Conservation (phyloP, 75 land plant genomes). For the Gnetum montanum region DNA sequence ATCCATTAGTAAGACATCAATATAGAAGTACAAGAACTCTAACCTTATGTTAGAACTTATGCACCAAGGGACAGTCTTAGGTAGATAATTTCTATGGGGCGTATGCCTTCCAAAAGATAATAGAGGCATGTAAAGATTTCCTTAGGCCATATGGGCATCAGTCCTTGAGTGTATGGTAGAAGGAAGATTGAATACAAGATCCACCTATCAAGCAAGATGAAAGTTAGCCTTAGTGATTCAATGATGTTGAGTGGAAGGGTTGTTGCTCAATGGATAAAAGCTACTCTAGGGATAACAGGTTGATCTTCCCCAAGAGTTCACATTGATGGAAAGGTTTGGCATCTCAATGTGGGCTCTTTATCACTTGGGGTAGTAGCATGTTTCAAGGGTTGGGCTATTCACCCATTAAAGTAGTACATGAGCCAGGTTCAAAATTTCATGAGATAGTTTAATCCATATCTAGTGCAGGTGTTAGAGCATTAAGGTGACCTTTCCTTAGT, state of each 20-base stretch:
- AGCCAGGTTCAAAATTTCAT: background rate
- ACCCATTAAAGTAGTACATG: background rate
- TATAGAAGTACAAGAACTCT: background rate
- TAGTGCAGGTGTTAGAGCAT: background rate
- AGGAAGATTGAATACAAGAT: background rate
- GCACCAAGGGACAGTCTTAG: background rate
- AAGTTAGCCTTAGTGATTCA: too few relatives aligned
- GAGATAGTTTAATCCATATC: too few relatives aligned
- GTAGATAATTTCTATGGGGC: slow-evolving; percentile 5
- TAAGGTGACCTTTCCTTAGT: slow-evolving; percentile 20
- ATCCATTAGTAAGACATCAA: background rate
- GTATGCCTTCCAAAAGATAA: background rate
- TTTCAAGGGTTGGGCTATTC: background rate
- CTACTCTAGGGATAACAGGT: too few relatives aligned
- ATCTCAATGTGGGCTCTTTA: too few relatives aligned
- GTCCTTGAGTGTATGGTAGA: background rate
- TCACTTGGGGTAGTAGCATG: background rate
- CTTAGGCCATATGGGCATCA: background rate
- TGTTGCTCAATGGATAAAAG: too few relatives aligned
- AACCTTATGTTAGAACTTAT: background rate
- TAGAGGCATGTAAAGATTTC: background rate
- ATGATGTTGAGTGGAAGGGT: background rate
- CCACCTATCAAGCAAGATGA: background rate
- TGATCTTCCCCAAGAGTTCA: too few relatives aligned
- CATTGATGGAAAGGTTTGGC: too few relatives aligned